Conservation (phyloP, 2,329 filamentous ascomycete genomes). For the Diaporthe australafricana region DNA sequence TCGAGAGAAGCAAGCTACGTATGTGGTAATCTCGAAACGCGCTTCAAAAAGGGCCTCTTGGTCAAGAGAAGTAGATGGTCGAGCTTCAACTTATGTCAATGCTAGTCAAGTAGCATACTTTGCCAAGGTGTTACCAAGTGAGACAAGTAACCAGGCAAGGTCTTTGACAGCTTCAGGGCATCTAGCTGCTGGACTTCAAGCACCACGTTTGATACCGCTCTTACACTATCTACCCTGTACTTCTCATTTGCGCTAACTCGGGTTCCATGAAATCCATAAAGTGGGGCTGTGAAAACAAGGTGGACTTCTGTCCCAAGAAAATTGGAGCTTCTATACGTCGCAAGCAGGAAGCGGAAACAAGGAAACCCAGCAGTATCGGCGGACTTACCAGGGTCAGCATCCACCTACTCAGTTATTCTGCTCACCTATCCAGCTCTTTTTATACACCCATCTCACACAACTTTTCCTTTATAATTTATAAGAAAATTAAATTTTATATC, state of each 20-base stretch:
- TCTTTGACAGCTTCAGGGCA: background rate
- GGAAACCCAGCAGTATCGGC: too few relatives aligned
- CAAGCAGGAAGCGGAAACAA: too few relatives aligned
- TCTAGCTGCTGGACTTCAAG: background rate
- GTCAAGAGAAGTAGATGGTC: background rate
- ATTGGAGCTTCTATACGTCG: too few relatives aligned
- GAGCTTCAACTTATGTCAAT: background rate
- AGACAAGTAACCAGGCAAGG: background rate
- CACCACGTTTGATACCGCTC: background rate
- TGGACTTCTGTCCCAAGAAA: too few relatives aligned
- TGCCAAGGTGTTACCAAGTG: background rate
- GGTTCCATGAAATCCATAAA: background rate
- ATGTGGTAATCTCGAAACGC: background rate
- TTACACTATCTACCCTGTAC: constrained; percentile 2
- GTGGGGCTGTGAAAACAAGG: too few relatives aligned
- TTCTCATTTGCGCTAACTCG: background rate
- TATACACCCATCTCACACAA: too few relatives aligned
- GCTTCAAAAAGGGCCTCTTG: background rate
- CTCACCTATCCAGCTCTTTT: too few relatives aligned
- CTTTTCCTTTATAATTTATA: too few relatives aligned
- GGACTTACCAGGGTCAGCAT: too few relatives aligned
- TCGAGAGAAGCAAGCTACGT: background rate
- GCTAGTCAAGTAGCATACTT: background rate
- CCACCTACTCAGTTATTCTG: too few relatives aligned
- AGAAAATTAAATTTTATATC: too few relatives aligned